Evolutionary conservation across 257 asterid species (phyloP), one percentile per base, ranked within the genome.

Genomic region (Henckelia pumila): DNA sequence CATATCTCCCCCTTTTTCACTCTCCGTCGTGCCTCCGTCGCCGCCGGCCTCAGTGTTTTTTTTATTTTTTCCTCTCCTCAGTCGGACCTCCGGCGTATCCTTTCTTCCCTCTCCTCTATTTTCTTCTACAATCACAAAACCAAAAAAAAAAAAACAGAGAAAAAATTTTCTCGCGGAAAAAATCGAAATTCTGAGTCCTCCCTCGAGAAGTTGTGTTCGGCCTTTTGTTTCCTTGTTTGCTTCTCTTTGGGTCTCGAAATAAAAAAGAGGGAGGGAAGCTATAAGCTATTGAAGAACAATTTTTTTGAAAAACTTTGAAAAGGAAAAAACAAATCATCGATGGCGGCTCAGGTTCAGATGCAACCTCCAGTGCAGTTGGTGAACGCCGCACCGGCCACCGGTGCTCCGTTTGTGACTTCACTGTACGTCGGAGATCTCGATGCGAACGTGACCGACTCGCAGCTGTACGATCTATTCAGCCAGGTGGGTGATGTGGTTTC

Each of bases 391-490:
- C 57, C 76, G 1, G 66, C 69, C 20, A 81, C 70, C 20, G 76
- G 61, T 22, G 55, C 65, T 37, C 79, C 76, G 62, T 73, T 77
- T 0, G 40, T 71, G 47, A 84, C 77, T 19, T 85, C 91, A 13
- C 74, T 86, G 63, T 86, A 86, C 64, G 88, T 86, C 2, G 86
- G 93, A 11, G 89, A 84, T 71, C 61, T 86, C 74, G 83, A 83
- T 40, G 5, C 63, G 28, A 79, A 59, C 7, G 82, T 86, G 49
- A 81, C 83, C 4, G 89, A 86, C 26, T 74, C 87, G 55, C 88
- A 86, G 73, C 77, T 86, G 66, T 83, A 75, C 30, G 85, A 83
- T 77, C 63, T 81, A 80, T 86, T 86, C 72, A 86, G 70, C 70
- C 88, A 86, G 80, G 77, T 70, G 1, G 87, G 88, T 19, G 84